phyloP scores from a whole-genome alignment of 164 flowering plant genomes.

The Vitis labrusca region DNA sequence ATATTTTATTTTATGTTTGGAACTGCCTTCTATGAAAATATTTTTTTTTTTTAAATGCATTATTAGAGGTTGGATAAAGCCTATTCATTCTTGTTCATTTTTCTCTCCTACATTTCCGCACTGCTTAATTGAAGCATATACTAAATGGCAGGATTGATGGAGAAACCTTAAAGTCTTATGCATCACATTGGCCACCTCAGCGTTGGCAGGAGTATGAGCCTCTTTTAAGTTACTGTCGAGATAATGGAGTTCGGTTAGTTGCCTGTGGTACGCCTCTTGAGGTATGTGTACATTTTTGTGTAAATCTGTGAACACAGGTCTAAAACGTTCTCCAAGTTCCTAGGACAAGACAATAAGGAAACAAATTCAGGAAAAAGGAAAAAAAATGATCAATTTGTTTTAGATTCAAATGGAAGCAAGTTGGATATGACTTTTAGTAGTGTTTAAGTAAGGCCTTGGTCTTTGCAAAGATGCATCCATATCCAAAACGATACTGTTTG shows the following conservation, averaged over 20 bases:
- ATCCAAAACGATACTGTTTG: no score
- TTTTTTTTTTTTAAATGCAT: not conserved
- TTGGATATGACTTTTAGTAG: not conserved
- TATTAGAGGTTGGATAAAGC: not conserved
- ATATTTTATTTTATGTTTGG: not conserved
- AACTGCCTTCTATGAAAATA: not conserved
- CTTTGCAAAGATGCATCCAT: no score
- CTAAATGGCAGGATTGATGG: conserved; percentile 72
- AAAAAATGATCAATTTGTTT: no score
- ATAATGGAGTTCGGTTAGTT: conserved; percentile 69
- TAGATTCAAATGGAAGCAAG: no score
- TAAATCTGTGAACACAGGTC: not conserved
- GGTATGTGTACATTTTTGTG: conserved; percentile 37
- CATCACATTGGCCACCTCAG: conserved; percentile 76
- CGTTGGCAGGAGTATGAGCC: conserved; percentile 97
- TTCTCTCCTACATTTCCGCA: not conserved
- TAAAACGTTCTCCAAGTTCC: not conserved
- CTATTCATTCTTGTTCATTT: not conserved
- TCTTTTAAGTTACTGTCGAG: conserved; percentile 76
- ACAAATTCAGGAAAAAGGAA: no score
- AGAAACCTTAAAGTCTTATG: conserved; percentile 59
- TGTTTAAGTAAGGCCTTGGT: not conserved
- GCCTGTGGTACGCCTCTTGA: conserved; percentile 94
- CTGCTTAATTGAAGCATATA: conserved; percentile 2
- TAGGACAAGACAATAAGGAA: no score